Conservation (phyloP, 2,329 filamentous ascomycete genomes). For the Botrytis elliptica region DNA sequence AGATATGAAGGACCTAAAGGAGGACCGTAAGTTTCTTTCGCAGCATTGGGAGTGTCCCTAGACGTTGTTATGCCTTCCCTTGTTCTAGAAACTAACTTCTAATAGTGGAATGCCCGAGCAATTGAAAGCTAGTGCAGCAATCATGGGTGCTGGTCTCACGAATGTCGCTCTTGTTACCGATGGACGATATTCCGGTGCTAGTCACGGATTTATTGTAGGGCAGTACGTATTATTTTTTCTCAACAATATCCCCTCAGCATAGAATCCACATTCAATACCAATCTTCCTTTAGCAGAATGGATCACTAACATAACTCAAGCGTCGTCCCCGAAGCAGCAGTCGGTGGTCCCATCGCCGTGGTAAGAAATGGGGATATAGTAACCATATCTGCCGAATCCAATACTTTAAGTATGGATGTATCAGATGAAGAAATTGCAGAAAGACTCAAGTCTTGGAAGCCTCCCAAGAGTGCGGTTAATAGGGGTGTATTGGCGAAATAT, state of each 20-base stretch:
- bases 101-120: constrained; percentile 87
- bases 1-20: constrained; percentile 93
- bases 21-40: constrained; percentile 53
- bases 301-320: constrained; percentile 16
- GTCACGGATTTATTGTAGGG: constrained; percentile 79
- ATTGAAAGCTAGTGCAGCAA: constrained; percentile 80
- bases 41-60: too few relatives aligned
- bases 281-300: rapidly evolving
- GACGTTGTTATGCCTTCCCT: too few relatives aligned
- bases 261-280: too few relatives aligned
- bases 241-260: neutral
- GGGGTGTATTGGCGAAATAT: constrained; percentile 89
- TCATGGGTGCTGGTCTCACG: constrained; percentile 86
- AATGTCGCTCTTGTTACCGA: constrained; percentile 93
- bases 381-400: constrained; percentile 85
- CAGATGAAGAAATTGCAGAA: constrained; percentile 67
- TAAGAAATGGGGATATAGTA: constrained; percentile 75
- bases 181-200: constrained; percentile 80
- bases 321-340: constrained; percentile 87
- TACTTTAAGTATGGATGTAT: constrained; percentile 61
- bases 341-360: constrained; percentile 83
- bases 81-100: neutral
- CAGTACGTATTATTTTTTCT: constrained; percentile 46
- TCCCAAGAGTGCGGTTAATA: constrained; percentile 69
- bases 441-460: constrained; percentile 67